A percentile compares a stretch with the other conserved stretches of the same genome.
Evolutionary conservation across 2,329 filamentous ascomycete species (phyloP).

Genomic region (Bipolaris cookei): DNA sequence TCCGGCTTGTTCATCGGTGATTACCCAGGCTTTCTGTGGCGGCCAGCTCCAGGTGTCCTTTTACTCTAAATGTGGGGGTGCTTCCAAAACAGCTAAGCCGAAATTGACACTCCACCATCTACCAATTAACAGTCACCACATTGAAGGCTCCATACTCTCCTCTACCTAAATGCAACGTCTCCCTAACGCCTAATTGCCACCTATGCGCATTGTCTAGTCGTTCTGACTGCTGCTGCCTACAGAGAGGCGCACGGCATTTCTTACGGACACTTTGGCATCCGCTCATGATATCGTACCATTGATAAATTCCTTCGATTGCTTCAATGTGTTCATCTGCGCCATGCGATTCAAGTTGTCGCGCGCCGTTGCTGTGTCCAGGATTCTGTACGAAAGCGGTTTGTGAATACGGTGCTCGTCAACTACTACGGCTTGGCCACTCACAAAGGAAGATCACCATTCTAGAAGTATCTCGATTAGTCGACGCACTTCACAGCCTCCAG

Average conservation of each 20-base stretch:
- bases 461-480: not conserved
- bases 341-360: no score
- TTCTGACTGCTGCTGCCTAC: not conserved
- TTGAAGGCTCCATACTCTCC: constrained; percentile 7
- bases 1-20: not conserved
- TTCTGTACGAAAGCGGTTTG: not conserved
- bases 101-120: constrained; percentile 5
- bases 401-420: no score
- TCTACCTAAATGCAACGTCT: constrained; percentile 12
- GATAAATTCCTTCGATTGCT: not conserved
- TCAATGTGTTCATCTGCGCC: no score
- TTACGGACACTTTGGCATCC: not conserved
- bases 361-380: no score
- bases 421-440: no score
- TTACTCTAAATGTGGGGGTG: not conserved
- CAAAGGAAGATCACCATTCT: not conserved
- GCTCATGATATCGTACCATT: not conserved
- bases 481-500: not conserved
- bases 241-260: not conserved
- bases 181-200: not conserved
- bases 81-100: constrained; percentile 5
- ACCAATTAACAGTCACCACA: constrained; percentile 3
- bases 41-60: constrained; percentile 17
- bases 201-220: not conserved
- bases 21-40: not conserved